Evolutionary conservation across 768 basidiomycete genomes (phyloP).

Genomic region (Lanmaoa pseudosensibilis): DNA sequence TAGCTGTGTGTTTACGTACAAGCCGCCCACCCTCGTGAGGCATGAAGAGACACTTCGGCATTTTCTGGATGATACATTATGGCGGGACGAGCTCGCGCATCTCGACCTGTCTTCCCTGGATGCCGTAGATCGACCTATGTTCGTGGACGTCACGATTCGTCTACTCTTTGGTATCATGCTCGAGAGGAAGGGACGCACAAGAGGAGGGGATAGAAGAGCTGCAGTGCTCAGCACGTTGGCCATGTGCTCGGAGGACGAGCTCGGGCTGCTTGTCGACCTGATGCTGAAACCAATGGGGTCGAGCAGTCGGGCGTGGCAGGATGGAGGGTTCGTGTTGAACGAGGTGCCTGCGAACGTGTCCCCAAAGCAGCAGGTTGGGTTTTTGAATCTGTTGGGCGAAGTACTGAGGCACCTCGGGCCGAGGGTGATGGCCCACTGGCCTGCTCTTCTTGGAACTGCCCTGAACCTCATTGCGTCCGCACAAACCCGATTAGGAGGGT

Average conservation of each 20-base stretch:
- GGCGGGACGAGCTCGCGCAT: constrained; percentile 83
- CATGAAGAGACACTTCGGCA: constrained; percentile 65
- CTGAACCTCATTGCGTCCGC: constrained; percentile 66
- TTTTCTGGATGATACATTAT: constrained; percentile 81
- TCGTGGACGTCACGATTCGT: constrained; percentile 70
- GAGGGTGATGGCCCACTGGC: constrained; percentile 69
- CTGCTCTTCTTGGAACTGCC: constrained; percentile 65
- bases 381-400: constrained; percentile 80
- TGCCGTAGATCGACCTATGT: constrained; percentile 54
- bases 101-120: constrained; percentile 66
- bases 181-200: constrained; percentile 68
- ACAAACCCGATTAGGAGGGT: constrained; percentile 51
- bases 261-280: constrained; percentile 75
- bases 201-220: constrained; percentile 64
- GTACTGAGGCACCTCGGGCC: constrained; percentile 81
- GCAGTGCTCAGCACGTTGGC: constrained; percentile 74
- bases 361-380: constrained; percentile 78
- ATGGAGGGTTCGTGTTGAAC: constrained; percentile 30
- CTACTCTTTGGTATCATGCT: constrained; percentile 88
- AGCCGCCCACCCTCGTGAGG: constrained; percentile 51
- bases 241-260: constrained; percentile 70
- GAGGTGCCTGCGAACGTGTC: constrained; percentile 37
- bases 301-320: constrained; percentile 26
- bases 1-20: constrained; percentile 81
- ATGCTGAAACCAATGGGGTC: constrained; percentile 76